Conservation (phyloP, 441 rosid species). For the Biscutella laevigata region DNA sequence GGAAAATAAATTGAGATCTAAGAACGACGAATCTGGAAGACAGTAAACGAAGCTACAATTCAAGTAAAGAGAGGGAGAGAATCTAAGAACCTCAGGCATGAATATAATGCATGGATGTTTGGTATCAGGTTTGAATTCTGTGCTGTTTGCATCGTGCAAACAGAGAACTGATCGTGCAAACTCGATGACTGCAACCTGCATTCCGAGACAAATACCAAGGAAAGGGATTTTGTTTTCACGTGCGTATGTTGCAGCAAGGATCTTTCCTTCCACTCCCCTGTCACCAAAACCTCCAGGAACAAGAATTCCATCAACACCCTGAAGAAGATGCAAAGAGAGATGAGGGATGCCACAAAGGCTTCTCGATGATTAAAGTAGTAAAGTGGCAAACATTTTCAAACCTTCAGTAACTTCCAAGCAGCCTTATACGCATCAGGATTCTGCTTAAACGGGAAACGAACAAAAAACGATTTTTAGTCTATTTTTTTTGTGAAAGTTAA, state of each 20-base stretch:
- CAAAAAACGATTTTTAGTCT: no score
- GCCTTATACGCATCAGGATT: slow-evolving; percentile 46
- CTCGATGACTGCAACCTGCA: slow-evolving; percentile 95
- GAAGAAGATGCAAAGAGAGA: background rate
- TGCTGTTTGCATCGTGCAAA: slow-evolving; percentile 73
- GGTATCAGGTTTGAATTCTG: slow-evolving; percentile 71
- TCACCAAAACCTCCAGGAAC: slow-evolving; percentile 99
- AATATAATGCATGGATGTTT: slow-evolving; percentile 75
- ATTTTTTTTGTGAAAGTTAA: background rate
- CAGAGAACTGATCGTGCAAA: slow-evolving; percentile 72
- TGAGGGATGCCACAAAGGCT: background rate
- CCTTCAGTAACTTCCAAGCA: slow-evolving; percentile 64
- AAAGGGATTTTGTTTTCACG: slow-evolving; percentile 78
- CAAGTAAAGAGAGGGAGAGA: background rate
- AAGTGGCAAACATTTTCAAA: slow-evolving; percentile 18
- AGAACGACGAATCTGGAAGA: background rate
- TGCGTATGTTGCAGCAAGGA: slow-evolving; percentile 78
- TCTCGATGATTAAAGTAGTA: background rate
- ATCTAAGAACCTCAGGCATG: slow-evolving; percentile 84
- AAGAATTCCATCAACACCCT: slow-evolving; percentile 89
- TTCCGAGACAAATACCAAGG: slow-evolving; percentile 98
- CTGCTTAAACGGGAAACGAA: slow-evolving; percentile 27
- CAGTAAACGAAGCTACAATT: background rate
- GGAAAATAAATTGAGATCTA: background rate
- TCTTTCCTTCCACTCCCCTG: slow-evolving; percentile 92